phyloP scores from a whole-genome alignment of 805 yeast species.

The Wickerhamiella sorbophila region DNA sequence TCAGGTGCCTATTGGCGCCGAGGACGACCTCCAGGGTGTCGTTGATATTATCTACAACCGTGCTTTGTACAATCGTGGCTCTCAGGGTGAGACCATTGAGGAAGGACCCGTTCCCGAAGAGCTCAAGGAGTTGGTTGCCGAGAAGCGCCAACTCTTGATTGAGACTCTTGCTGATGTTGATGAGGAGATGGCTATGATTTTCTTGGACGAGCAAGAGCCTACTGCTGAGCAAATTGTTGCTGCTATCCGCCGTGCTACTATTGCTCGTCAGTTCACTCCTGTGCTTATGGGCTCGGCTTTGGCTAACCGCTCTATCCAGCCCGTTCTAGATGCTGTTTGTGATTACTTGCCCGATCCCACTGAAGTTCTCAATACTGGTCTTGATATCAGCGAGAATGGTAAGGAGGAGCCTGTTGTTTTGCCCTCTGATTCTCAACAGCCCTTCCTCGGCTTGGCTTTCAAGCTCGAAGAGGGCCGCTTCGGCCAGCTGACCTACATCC shows the following conservation, averaged over 20 bases:
- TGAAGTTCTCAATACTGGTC: conserved; percentile 79
- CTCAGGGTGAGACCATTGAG: conserved; percentile 72
- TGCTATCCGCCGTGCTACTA: conserved; percentile 90
- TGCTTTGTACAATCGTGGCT: conserved; percentile 61
- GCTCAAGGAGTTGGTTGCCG: conserved; percentile 69
- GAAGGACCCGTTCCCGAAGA: conserved; percentile 60
- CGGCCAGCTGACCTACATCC: conserved; percentile 92
- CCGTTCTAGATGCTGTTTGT: conserved; percentile 88
- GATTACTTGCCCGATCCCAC: conserved; percentile 94
- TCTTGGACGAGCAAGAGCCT: conserved; percentile 81
- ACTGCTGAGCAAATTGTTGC: conserved; percentile 64
- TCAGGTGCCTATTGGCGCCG: conserved; percentile 96
- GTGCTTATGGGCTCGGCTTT: conserved; percentile 98
- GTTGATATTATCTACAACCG: conserved; percentile 83
- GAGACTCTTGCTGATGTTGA: conserved; percentile 97
- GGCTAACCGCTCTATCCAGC: conserved; percentile 92
- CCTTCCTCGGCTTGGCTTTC: conserved; percentile 96
- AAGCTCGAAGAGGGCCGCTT: conserved; percentile 96
- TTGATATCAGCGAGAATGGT: conserved; percentile 43
- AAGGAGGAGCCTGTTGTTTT: conserved; percentile 58
- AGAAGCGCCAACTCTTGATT: conserved; percentile 70
- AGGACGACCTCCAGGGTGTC: conserved; percentile 69
- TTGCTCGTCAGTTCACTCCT: conserved; percentile 94
- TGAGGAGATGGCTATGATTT: conserved; percentile 90
- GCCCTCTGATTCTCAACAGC: conserved; percentile 55